Evolutionary conservation across 163 green algal species (phyloP).

Genomic region (Scenedesmus sp.): DNA sequence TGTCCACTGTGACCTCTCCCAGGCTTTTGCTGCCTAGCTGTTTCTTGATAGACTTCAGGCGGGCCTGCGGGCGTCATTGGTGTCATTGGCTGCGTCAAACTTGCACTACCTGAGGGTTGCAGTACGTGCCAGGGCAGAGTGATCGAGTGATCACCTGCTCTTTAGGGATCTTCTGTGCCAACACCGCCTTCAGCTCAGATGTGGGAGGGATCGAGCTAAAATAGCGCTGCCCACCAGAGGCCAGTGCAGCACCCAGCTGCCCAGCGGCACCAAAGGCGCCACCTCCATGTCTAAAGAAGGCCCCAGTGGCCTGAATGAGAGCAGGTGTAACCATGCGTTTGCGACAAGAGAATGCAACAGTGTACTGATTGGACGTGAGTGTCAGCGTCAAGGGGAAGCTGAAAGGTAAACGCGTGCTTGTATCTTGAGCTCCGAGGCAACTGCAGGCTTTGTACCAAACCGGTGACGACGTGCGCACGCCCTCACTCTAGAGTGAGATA

Average conservation of each 20-base stretch:
- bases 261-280: background rate
- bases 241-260: slow-evolving; percentile 2
- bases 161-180: background rate
- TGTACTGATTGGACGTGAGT: background rate
- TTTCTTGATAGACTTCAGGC: slow-evolving; percentile 89
- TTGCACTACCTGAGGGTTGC: background rate
- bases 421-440: background rate
- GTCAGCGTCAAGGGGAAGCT: background rate
- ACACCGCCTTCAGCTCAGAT: slow-evolving; percentile 1
- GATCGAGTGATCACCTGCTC: background rate
- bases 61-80: slow-evolving; percentile 69
- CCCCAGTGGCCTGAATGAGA: background rate
- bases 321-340: background rate
- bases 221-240: background rate
- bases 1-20: slow-evolving; percentile 88
- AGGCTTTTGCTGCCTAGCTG: slow-evolving; percentile 77
- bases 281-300: slow-evolving; percentile 2
- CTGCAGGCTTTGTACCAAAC: background rate
- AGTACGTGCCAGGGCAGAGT: background rate
- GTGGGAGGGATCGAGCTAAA: background rate
- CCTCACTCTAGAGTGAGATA: background rate
- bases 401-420: background rate
- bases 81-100: slow-evolving; percentile 10
- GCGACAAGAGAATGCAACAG: background rate
- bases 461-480: background rate